Conservation (phyloP, 768 basidiomycete genomes). For the Termitomyces sp. region DNA sequence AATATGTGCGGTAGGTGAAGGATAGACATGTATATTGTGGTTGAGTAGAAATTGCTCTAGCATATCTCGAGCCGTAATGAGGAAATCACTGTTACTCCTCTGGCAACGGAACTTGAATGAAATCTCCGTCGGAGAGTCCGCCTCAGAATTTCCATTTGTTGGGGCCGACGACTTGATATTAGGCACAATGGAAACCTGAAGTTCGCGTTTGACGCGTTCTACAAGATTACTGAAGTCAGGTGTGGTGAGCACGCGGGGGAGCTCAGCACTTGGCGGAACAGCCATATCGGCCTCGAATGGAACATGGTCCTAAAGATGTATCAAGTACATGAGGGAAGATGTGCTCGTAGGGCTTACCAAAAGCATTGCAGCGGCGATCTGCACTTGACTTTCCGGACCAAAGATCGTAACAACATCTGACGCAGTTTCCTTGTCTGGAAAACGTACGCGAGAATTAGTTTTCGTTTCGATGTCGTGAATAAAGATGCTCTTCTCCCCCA, state of each 20-base stretch:
- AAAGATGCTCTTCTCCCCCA: slow-evolving; percentile 96
- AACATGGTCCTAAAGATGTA: slow-evolving; percentile 71
- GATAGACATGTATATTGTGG: slow-evolving; percentile 80
- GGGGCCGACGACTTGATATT: slow-evolving; percentile 57
- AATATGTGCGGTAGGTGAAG: slow-evolving; percentile 69
- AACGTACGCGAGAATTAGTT: slow-evolving; percentile 89
- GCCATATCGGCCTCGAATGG: slow-evolving; percentile 95
- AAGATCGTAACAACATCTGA: slow-evolving; percentile 95
- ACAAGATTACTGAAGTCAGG: slow-evolving; percentile 84
- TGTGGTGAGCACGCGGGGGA: slow-evolving; percentile 68
- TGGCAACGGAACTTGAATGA: slow-evolving; percentile 97
- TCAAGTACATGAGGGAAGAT: slow-evolving; percentile 5
- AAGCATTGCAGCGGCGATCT: slow-evolving; percentile 95
- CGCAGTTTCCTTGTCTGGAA: slow-evolving; percentile 92
- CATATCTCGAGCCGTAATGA: slow-evolving; percentile 85
- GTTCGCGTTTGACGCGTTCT: slow-evolving; percentile 89
- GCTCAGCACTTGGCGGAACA: slow-evolving; percentile 78
- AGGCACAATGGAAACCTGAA: slow-evolving; percentile 86
- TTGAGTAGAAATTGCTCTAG: slow-evolving; percentile 87
- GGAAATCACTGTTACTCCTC: slow-evolving; percentile 89
- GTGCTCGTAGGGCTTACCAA: slow-evolving; percentile 47
- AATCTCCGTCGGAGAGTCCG: slow-evolving; percentile 64
- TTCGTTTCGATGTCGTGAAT: slow-evolving; percentile 96
- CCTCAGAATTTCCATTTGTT: slow-evolving; percentile 41
- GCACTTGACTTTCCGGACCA: slow-evolving; percentile 94